Base-by-base conservation (phyloP, 2,329 filamentous ascomycete species). In the Cercospora nicotianae region DNA sequence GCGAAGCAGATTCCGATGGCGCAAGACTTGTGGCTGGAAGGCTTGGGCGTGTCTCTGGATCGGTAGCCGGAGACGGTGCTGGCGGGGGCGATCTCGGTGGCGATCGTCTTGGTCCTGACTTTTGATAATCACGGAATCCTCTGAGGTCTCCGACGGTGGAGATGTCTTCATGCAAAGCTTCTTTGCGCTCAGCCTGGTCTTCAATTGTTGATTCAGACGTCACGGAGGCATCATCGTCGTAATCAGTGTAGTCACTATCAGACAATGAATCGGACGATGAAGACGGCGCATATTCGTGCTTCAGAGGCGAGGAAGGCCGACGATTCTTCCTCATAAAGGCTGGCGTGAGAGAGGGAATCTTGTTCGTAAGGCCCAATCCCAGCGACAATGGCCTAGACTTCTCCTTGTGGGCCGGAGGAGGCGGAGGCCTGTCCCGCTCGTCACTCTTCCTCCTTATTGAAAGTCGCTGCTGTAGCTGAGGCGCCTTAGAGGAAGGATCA, bases 221-320 rank as follows among this genome's bases (percentile, higher is more conserved):
- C 8, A 80, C 65, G 10, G 81, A 82, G 20, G 80, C 79, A 28
- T 78, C 78, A 53, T 90, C 88, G 6, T 80, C 75, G 20, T 78
- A 79, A 12, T 81, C 81, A 13, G 85, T 86, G 51, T 83, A 81
- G 59, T 87, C 86, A 57, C 85, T 89, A 64, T 87, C 84, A 1
- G 83, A 85, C 8, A 85, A 85, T 6, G 87, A 87, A 51, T 87
- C 86, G 0, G 88, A 89, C 57, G 87, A 87, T 6, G 87, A 89
- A 16, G 95, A 98, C 13, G 94, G 94, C 70, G 94, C 90, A 75
- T 97, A 99, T 80, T 99, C 94, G 77, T 98, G 94, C 81, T 99
- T 99, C 60, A 99, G 83, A 0, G 95, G 95, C 1, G 95, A 99
- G 0, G 95, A 98, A 1, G 89, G 91, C 18, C 93, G 88, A 55